phyloP scores from a whole-genome alignment of 1,284 basidiomycete genomes.

The Moniliophthora roreri region DNA sequence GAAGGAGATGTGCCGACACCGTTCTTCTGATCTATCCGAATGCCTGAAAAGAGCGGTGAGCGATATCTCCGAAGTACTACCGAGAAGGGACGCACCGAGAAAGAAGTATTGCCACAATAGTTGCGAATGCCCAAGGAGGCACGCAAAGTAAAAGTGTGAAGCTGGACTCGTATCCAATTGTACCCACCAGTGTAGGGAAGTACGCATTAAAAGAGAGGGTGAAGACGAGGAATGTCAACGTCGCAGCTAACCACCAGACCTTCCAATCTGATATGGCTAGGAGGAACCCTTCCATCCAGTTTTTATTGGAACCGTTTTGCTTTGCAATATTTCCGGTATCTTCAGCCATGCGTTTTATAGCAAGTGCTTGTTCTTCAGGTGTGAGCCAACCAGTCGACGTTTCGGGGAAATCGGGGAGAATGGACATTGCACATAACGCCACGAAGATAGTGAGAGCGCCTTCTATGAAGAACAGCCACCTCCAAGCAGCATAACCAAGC shows the following conservation, averaged over 20 bases:
- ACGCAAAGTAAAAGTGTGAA: conserved; percentile 74
- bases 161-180: conserved; percentile 66
- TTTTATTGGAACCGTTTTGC: conserved; percentile 31
- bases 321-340: conserved; percentile 57
- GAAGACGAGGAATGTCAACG: conserved; percentile 45
- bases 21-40: conserved; percentile 68
- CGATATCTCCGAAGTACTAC: background rate
- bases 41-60: conserved; percentile 40
- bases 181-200: conserved; percentile 69
- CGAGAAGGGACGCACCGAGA: conserved; percentile 38
- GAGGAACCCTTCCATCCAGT: conserved; percentile 40
- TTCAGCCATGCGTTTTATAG: conserved; percentile 70
- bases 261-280: conserved; percentile 70
- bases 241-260: conserved; percentile 70
- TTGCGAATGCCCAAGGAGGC: conserved; percentile 76
- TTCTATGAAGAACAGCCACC: conserved; percentile 81
- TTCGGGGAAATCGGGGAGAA: conserved; percentile 78
- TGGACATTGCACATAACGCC: conserved; percentile 59
- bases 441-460: conserved; percentile 66
- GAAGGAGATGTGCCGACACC: conserved; percentile 61
- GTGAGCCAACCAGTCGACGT: conserved; percentile 58
- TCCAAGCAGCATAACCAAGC: conserved; percentile 75
- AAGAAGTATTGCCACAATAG: conserved; percentile 47
- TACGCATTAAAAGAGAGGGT: conserved; percentile 63
- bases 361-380: conserved; percentile 62